Evolutionary conservation across 2,329 filamentous ascomycete genomes (phyloP), one percentile per base, ranked within the genome.

Genomic region (Lizonia empirigonia): DNA sequence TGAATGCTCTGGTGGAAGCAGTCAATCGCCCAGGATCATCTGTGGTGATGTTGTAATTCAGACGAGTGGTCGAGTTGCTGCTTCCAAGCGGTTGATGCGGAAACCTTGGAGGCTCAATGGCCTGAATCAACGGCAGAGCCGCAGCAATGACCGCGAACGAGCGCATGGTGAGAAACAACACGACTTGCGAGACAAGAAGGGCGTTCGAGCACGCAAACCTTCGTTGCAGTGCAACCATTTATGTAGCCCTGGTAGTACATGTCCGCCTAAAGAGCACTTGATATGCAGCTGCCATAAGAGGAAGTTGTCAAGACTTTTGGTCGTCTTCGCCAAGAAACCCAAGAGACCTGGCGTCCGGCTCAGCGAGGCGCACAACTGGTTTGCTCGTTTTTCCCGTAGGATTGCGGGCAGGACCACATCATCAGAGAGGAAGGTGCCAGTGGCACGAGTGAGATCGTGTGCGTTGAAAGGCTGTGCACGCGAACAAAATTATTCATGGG

Each of bases 31-130:
- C 76, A 22, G 76, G 72, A 12, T 65, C 69, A 0, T 78, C 74
- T 8, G 81, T 80, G 0, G 83, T 85, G 65, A 85, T 79, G 62
- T 85, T 85, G 76, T 82, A 87, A 0, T 76, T 82, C 51, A 87
- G 71, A 6, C 84, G 76, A 41, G 80, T 81, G 23, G 79, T 74
- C 7, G 84, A 84, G 54, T 79, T 80, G 35, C 29, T 39, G 45
- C 50, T 53, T 18, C 83, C 82, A 4, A 75, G 74, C 4, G 84
- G 83, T 45, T 83, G 80, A 52, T 79, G 74, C 7, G 83, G 80
- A 41, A 78, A 72, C 24, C 84, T 78, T 5, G 80, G 76, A 36
- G 81, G 80, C 20, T 82, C 77, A 62, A 78, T 74, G 7, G 64
- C 63, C 30, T 59, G 59, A 26, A 68, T 56, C 36, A 70, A 53